phyloP scores from a whole-genome alignment of 1,139 yeast genomes.

The Blastobotrys ciferrii region DNA sequence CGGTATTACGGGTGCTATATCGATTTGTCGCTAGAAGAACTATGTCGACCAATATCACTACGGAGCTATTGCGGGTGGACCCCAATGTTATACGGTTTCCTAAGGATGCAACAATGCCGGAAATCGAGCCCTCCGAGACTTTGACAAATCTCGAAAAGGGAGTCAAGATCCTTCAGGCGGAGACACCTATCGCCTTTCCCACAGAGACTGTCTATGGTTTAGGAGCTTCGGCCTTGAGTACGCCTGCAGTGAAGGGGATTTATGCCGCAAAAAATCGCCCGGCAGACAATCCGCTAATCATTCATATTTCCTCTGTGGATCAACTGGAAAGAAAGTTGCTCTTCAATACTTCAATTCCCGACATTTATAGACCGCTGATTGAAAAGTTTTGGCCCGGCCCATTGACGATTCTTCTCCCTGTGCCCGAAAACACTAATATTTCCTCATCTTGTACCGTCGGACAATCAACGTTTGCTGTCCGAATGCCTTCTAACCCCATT shows the following conservation, averaged over 20 bases:
- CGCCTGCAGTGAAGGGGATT: conserved; percentile 70
- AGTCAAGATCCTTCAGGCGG: conserved; percentile 48
- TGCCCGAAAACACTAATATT: conserved; percentile 48
- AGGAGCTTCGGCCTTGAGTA: conserved; percentile 81
- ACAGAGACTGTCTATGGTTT: conserved; percentile 96
- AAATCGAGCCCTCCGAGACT: conserved; percentile 52
- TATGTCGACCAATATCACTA: conserved; percentile 19
- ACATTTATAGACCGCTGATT: conserved; percentile 59
- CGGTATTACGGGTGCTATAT: background rate
- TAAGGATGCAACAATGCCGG: conserved; percentile 35
- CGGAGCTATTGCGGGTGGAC: conserved; percentile 36
- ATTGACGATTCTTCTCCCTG: conserved; percentile 77
- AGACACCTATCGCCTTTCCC: conserved; percentile 83
- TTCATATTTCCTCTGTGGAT: conserved; percentile 76
- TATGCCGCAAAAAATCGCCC: conserved; percentile 91
- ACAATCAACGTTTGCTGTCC: conserved; percentile 85
- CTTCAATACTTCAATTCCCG: conserved; percentile 52
- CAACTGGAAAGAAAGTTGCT: conserved; percentile 61
- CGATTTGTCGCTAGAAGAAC: background rate
- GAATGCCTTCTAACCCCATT: conserved; percentile 82
- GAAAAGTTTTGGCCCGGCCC: conserved; percentile 94
- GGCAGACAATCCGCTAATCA: conserved; percentile 88
- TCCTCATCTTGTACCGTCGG: conserved; percentile 79
- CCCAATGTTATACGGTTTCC: conserved; percentile 34
- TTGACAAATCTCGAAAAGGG: conserved; percentile 53